A percentile compares a stretch with the other conserved stretches of the same genome.
phyloP scores from a whole-genome alignment of 495 filamentous ascomycete species.

The Penicillium steckii region DNA sequence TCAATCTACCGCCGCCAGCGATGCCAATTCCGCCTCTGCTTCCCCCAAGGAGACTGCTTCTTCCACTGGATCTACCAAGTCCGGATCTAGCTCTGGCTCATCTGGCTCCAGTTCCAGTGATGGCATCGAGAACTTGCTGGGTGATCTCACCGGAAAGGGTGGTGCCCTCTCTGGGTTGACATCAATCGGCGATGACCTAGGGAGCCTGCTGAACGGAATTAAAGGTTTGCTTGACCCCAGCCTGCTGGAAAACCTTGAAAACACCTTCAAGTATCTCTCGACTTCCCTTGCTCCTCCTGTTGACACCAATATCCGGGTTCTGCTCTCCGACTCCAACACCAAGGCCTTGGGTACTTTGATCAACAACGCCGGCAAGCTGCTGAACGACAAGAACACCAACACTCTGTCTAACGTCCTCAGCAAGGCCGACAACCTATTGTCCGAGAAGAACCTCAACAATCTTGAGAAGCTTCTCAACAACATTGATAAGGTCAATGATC shows the following conservation, averaged over 20 bases:
- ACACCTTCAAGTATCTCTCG: constrained; percentile 35
- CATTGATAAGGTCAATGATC: constrained; percentile 36
- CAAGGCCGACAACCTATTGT: constrained; percentile 29
- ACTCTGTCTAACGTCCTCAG: constrained; percentile 31
- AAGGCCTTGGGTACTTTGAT: constrained; percentile 22
- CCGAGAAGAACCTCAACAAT: constrained; percentile 35
- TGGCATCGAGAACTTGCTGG: constrained; percentile 3
- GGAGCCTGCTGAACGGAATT: constrained; percentile 16
- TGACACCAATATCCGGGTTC: constrained; percentile 38
- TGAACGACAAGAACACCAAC: constrained; percentile 33
- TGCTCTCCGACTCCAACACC: constrained; percentile 30
- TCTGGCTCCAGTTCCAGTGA: background rate
- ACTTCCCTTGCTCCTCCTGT: constrained; percentile 38
- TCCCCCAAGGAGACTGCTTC: constrained; percentile 4
- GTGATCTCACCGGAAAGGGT: background rate
- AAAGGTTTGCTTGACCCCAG: constrained; percentile 20
- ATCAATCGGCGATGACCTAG: constrained; percentile 1
- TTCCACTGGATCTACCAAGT: constrained; percentile 5
- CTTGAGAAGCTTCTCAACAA: constrained; percentile 38
- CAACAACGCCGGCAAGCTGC: constrained; percentile 29
- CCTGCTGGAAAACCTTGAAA: constrained; percentile 27
- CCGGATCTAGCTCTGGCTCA: background rate
- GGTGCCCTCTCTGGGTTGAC: constrained; percentile 3
- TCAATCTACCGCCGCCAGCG: background rate
- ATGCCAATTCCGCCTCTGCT: background rate